Conservation (phyloP, 2,329 filamentous ascomycete species). For the Nothomitra cinnamomea region DNA sequence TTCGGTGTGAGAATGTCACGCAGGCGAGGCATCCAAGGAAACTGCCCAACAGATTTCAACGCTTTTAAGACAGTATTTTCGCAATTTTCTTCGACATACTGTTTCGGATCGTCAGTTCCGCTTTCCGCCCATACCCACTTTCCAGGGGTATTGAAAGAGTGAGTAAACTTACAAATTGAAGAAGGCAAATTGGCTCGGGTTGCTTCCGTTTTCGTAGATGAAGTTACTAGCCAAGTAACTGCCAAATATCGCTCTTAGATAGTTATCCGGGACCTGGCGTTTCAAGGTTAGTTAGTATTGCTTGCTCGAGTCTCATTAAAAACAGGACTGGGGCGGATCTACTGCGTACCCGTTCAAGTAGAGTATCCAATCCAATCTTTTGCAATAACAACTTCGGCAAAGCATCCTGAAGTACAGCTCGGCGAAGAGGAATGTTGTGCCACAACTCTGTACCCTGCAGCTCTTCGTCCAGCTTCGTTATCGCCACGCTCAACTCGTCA, state of each 20-base stretch:
- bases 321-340: slow-evolving; percentile 10
- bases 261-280: slow-evolving; percentile 62
- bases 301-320: neutral
- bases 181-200: slow-evolving; percentile 91
- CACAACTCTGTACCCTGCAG: slow-evolving; percentile 85
- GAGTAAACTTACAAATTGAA: slow-evolving; percentile 72
- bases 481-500: slow-evolving; percentile 77
- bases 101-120: slow-evolving; percentile 3
- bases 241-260: slow-evolving; percentile 88
- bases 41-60: no score
- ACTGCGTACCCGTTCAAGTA: slow-evolving; percentile 52
- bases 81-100: slow-evolving; percentile 51
- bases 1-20: no score
- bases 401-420: slow-evolving; percentile 66
- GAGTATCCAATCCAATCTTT: slow-evolving; percentile 80
- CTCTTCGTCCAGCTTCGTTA: slow-evolving; percentile 94
- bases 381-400: slow-evolving; percentile 69
- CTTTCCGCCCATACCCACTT: no score
- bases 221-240: slow-evolving; percentile 90
- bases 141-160: neutral
- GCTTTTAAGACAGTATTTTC: slow-evolving; percentile 21
- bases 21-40: no score
- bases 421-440: slow-evolving; percentile 63
- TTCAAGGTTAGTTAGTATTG: neutral
- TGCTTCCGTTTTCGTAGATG: slow-evolving; percentile 87